Conservation (phyloP, 345 rosid genomes). For the Citrus sp. region DNA sequence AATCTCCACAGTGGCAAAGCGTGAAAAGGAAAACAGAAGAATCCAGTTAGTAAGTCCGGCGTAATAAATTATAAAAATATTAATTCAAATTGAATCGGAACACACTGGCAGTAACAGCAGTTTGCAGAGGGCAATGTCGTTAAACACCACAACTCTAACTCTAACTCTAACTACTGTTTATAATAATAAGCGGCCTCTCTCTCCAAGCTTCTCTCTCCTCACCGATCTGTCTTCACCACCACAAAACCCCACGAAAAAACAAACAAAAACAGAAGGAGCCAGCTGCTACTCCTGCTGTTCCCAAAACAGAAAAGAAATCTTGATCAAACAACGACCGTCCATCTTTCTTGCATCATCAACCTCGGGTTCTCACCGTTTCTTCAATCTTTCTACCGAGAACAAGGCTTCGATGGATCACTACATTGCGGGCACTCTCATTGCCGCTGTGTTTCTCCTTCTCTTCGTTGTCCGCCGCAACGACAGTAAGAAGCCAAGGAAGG, state of each 20-base stretch:
- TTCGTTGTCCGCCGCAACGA: conserved; percentile 25
- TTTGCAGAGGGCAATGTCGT: neutral
- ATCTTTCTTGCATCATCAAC: neutral
- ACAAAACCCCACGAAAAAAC: neutral
- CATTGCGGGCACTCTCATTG: conserved; percentile 29
- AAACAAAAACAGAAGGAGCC: neutral
- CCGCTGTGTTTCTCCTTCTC: conserved; percentile 26
- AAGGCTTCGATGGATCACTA: conserved; percentile 12
- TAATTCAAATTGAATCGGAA: too few relatives aligned
- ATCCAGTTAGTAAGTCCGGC: neutral
- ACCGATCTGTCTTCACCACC: neutral
- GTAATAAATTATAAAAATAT: too few relatives aligned
- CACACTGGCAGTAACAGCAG: too few relatives aligned
- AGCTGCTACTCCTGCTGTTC: neutral
- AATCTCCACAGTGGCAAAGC: too few relatives aligned
- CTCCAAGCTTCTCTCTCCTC: neutral
- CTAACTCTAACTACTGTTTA: neutral
- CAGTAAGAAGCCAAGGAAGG: conserved; percentile 9
- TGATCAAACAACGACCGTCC: neutral
- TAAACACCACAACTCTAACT: neutral
- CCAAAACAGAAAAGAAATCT: neutral
- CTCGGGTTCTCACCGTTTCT: neutral
- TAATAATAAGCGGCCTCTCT: neutral
- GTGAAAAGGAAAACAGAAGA: neutral
- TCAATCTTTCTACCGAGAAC: neutral